These are phyloP conservation scores for Alnus rubra DNA, from an alignment of 306 rosid genomes.

Conservation along the genomic window DNA sequence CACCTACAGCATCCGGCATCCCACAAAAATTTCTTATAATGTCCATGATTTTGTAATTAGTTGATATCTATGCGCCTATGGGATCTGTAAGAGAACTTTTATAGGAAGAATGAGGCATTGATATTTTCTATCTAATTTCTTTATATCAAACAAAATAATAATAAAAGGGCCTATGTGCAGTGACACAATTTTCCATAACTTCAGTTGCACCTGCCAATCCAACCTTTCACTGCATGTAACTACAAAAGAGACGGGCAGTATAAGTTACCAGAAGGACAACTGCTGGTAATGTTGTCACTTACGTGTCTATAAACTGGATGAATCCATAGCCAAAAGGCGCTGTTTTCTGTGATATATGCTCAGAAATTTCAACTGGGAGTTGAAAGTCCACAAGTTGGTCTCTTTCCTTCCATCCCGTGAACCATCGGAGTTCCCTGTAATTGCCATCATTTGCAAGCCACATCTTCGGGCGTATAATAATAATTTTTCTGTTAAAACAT, in stretches of 20 bases:
- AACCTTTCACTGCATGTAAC: not conserved
- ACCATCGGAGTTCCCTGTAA: slow-evolving; percentile 96
- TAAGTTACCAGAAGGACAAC: not conserved
- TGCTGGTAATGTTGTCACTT: slow-evolving; percentile 38
- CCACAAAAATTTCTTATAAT: not conserved
- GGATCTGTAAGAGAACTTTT: not conserved
- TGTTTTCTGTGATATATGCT: slow-evolving; percentile 61
- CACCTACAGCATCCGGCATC: not conserved
- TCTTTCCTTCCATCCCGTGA: slow-evolving; percentile 86
- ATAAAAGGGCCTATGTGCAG: not conserved
- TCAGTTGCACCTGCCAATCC: not conserved
- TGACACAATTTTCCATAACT: not conserved
- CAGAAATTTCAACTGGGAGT: slow-evolving; percentile 64
- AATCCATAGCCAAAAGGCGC: slow-evolving; percentile 94
- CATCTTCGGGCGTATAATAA: slow-evolving; percentile 91
- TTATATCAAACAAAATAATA: not conserved
- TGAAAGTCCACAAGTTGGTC: slow-evolving; percentile 77
- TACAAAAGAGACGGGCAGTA: not conserved
- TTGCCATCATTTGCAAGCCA: slow-evolving; percentile 97
- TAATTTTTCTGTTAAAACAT: slow-evolving; percentile 70
- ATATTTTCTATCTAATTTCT: not conserved
- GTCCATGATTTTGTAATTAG: not conserved
- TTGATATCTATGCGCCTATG: not conserved
- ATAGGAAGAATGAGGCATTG: not conserved
- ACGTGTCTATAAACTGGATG: slow-evolving; percentile 88